Evolutionary conservation across 2,329 filamentous ascomycete species (phyloP).

Genomic region (Gremmenia infestans): DNA sequence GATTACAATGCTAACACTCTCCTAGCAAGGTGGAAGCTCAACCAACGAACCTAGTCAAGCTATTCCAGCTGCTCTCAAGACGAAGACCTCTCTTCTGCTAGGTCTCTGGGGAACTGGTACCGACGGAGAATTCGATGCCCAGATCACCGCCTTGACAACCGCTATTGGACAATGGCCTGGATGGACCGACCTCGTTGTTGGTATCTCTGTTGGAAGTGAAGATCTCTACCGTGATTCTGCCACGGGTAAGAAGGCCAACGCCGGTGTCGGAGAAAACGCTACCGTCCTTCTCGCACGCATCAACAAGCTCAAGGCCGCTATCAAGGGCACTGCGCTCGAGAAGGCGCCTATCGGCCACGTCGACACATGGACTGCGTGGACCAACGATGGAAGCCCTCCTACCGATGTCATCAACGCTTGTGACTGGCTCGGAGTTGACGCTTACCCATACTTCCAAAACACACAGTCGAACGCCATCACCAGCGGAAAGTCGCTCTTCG

Average conservation of each 20-base stretch:
- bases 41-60: slow-evolving; percentile 61
- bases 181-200: slow-evolving; percentile 64
- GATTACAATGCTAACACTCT: slow-evolving; percentile 19
- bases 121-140: slow-evolving; percentile 59
- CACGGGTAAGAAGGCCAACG: slow-evolving; percentile 59
- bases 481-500: slow-evolving; percentile 62
- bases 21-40: slow-evolving; percentile 55
- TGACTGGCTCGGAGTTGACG: slow-evolving; percentile 81
- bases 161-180: slow-evolving; percentile 67
- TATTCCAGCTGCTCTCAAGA: slow-evolving; percentile 74
- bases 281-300: slow-evolving; percentile 64
- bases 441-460: slow-evolving; percentile 78
- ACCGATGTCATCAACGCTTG: slow-evolving; percentile 59
- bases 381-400: slow-evolving; percentile 60
- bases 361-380: slow-evolving; percentile 81
- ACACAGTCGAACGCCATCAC: slow-evolving; percentile 62
- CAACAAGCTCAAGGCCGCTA: slow-evolving; percentile 56
- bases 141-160: slow-evolving; percentile 65
- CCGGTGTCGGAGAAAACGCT: slow-evolving; percentile 59
- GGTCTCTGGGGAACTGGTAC: slow-evolving; percentile 79
- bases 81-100: slow-evolving; percentile 71
- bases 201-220: slow-evolving; percentile 82
- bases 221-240: slow-evolving; percentile 77
- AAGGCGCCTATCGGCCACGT: slow-evolving; percentile 70
- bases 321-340: slow-evolving; percentile 57